Base-by-base conservation (phyloP, 768 basidiomycete species). In the Rubroboletus pulcherrimus region DNA sequence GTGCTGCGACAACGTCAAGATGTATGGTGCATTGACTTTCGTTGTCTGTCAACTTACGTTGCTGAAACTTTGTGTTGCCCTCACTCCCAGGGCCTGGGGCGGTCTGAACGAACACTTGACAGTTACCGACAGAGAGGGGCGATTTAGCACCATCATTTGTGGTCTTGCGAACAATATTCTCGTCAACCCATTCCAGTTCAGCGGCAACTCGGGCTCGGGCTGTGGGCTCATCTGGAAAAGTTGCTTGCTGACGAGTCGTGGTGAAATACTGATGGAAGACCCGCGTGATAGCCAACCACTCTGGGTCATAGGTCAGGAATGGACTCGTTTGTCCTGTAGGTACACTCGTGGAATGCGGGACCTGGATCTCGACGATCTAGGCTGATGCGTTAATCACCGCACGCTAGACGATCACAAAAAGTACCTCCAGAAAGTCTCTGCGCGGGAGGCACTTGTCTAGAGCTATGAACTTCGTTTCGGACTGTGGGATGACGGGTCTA, bases 201-300 rank as follows among this genome's bases (percentile, higher is more conserved):
- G 77, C 74, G 1, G 73, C 69, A 29, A 97, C 81, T 43, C 85
- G 75, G 2, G 70, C 75, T 19, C 80, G 73, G 9, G 75, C 73
- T 0, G 82, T 77, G 15, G 80, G 70, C 0, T 73, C 70, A 0
- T 79, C 77, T 0, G 94, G 93, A 62, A 91, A 86, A 0, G 76
- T 62, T 0, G 68, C 68, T 58, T 88, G 88, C 0, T 64, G 62
- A 7, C 65, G 74, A 5, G 67, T 62, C 6, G 79, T 78, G 3
- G 89, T 86, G 58, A 98, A 80, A 73, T 80, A 88, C 0, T 87
- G 85, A 57, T 93, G 83, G 61, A 95, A 89, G 0, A 92, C 93
- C 7, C 91, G 87, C 5, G 85, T 85, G 64, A 99, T 93, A 0
- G 93, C 94, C 45, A 98, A 83, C 97, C 97, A 99, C 67, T 93